Percentiles rank a stretch among this genome's conserved stretches.
Conservation (phyloP, 2,329 filamentous ascomycete genomes). For the Uncinocarpus reesii region DNA sequence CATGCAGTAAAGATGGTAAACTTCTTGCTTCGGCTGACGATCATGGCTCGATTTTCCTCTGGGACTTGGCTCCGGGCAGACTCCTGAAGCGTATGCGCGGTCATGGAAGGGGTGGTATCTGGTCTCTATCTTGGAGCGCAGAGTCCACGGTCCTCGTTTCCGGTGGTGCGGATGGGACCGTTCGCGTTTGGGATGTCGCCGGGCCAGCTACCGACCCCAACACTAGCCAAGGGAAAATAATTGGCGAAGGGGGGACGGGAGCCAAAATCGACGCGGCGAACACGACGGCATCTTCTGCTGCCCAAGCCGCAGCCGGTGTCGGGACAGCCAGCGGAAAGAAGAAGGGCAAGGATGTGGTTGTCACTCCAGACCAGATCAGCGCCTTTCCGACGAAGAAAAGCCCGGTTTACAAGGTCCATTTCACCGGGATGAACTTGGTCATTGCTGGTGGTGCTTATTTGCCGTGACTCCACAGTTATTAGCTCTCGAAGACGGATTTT, state of each 20-base stretch:
- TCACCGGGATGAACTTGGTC: conserved; percentile 90
- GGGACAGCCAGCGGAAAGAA: conserved; percentile 43
- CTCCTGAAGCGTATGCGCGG: conserved; percentile 87
- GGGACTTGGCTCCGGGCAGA: conserved; percentile 80
- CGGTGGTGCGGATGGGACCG: conserved; percentile 81
- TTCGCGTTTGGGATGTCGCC: conserved; percentile 86
- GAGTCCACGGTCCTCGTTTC: conserved; percentile 86
- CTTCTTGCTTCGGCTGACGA: conserved; percentile 85
- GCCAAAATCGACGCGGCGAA: conserved; percentile 44
- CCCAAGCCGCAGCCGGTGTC: conserved; percentile 34
- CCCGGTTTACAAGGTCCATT: conserved; percentile 83
- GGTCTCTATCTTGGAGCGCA: conserved; percentile 84
- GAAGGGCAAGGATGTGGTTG: conserved; percentile 78
- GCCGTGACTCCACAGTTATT: conserved; percentile 30
- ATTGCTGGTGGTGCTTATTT: conserved; percentile 67
- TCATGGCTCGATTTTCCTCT: conserved; percentile 81
- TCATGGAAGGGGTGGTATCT: conserved; percentile 86
- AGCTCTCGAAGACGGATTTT: background rate
- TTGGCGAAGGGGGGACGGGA: conserved; percentile 41
- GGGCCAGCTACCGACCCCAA: conserved; percentile 53
- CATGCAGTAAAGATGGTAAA: conserved; percentile 79
- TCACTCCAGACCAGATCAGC: conserved; percentile 86
- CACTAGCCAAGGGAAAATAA: conserved; percentile 46
- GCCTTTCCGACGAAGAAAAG: conserved; percentile 95
- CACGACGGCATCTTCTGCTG: conserved; percentile 35